Base-by-base conservation (phyloP, 2,329 filamentous ascomycete genomes). In the Phialemonium atrogriseum region DNA sequence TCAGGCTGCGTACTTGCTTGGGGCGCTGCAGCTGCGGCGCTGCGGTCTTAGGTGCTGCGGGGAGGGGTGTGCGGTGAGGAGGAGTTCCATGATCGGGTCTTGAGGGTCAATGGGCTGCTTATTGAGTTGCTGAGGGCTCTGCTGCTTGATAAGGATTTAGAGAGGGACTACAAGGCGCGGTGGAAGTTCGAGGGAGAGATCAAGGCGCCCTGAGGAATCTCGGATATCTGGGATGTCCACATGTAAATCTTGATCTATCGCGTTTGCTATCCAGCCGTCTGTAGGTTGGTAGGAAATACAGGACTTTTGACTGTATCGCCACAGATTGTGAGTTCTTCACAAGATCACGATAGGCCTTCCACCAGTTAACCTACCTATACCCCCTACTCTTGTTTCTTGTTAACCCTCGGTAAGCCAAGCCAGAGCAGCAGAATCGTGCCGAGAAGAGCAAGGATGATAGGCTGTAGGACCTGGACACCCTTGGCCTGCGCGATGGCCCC, bases 401-500 rank as follows among this genome's bases (percentile, higher is more conserved):
- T n/a, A n/a, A n/a, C n/a, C n/a, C n/a, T n/a, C n/a, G n/a, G n/a
- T n/a, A n/a, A n/a, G n/a, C n/a, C n/a, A n/a, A n/a, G n/a, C 70
- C 70, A 75, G 20, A 69, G 40, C 1, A 58, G 24, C 10, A 64
- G 39, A 32, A 70, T 63, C 14, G 60, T 51, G 5, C 52, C 54
- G 8, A 77, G 45, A 19, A 73, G 52, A 2, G 60, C 62, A 25
- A 77, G 41, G 7, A 71, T 54, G 12, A 77, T 61, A 4, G 73
- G 71, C 47, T 77, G 72, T 38, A 79, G 48, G 3, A 72, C 70
- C 36, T 60, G 49, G 1, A 78, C 73, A 1, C 74, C 73, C 35
- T 60, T 66, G 25, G 52, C 60, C 40, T 73, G 60, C 3, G 80
- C 77, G 47, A 84, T 76, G 3, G 77, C 78, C 4, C 80, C 81